Evolutionary conservation across 768 basidiomycete genomes (phyloP), one percentile per base, ranked within the genome.

Genomic region (Rhodosporidiobolus sp.): DNA sequence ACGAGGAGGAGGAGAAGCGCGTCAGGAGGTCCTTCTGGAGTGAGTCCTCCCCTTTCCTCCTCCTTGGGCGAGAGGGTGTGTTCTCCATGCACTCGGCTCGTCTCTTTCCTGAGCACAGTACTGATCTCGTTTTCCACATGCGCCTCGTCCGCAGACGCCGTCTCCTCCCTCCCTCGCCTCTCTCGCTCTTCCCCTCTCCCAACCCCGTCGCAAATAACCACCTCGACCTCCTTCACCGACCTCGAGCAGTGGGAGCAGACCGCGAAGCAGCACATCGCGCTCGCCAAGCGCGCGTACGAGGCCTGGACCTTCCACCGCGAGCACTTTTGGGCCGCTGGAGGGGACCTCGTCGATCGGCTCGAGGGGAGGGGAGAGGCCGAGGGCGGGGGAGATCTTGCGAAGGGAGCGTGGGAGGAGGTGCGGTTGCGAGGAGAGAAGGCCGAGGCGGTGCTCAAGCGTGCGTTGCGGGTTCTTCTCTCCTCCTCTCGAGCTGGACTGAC

Each of bases 1-100:
- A 75, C 56, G 70, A 75, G 32, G 67, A 65, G 19, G 74, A 75
- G 57, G 74, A 72, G 67, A 59, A 65, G 56, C 53, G 53, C 60
- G 67, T 75, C 26, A 43, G 67, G 4, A 43, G 45, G 3, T 64
- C 63, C 22, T 75, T 72, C 34, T 64, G 58, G 67, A 69, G 74
- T 75, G 35, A 56, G 73, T 65, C 49, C 34, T 43, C 46, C 22
- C 52, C 34, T 32, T 34, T 32, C 12, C 28, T 22, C 38, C 38
- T 7, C 7, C 8, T 14, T 7, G 38, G 38, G 14, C 8, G 38
- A 43, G 14, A 7, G 38, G 38, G 14, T 43, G 38, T 7, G 38
- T 7, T 7, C 14, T 14, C 14, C 38, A 14, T 14, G 14, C 8
- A 14, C 38, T 43, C 38, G 7, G 14, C 38, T 14, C 14, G 7